These are phyloP conservation scores for Sanguinoderma infundibulare DNA, from an alignment of 1,284 basidiomycete genomes.

Conservation along the genomic window DNA sequence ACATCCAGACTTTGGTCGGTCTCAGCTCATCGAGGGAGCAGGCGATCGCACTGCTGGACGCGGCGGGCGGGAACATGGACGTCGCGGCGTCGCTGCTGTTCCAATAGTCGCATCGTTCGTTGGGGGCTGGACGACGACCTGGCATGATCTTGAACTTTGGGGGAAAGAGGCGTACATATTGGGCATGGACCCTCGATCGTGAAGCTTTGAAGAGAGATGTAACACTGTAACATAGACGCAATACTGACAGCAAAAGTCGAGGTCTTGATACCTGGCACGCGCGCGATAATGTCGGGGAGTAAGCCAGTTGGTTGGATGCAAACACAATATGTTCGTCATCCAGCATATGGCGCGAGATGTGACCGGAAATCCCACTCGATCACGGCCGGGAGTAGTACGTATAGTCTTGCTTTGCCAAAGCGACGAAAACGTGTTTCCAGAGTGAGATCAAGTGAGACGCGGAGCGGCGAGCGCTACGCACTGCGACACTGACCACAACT, in stretches of 20 bases:
- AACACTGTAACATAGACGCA: background rate
- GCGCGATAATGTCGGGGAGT: too few species aligned
- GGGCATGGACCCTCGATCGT: background rate
- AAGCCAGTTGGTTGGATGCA: too few species aligned
- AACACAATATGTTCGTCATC: too few species aligned
- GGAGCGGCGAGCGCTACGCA: background rate
- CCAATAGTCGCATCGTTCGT: slow-evolving; percentile 37
- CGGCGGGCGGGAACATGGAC: slow-evolving; percentile 86
- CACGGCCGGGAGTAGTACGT: too few species aligned
- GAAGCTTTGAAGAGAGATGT: too few species aligned
- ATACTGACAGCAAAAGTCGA: background rate
- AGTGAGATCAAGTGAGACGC: too few species aligned
- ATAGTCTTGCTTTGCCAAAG: too few species aligned
- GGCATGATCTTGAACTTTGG: background rate
- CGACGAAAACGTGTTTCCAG: too few species aligned
- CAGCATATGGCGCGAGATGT: too few species aligned
- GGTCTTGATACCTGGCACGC: too few species aligned
- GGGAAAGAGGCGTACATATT: background rate
- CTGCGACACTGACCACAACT: too few species aligned
- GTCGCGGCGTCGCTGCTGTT: slow-evolving; percentile 90
- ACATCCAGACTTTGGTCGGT: slow-evolving; percentile 64
- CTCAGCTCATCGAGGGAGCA: slow-evolving; percentile 79
- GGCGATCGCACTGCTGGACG: slow-evolving; percentile 79
- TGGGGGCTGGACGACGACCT: background rate
- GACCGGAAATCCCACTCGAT: too few species aligned